Evolutionary conservation across 2,329 filamentous ascomycete genomes (phyloP), one percentile per base, ranked within the genome.

Genomic region (Hypoxylon sp.): DNA sequence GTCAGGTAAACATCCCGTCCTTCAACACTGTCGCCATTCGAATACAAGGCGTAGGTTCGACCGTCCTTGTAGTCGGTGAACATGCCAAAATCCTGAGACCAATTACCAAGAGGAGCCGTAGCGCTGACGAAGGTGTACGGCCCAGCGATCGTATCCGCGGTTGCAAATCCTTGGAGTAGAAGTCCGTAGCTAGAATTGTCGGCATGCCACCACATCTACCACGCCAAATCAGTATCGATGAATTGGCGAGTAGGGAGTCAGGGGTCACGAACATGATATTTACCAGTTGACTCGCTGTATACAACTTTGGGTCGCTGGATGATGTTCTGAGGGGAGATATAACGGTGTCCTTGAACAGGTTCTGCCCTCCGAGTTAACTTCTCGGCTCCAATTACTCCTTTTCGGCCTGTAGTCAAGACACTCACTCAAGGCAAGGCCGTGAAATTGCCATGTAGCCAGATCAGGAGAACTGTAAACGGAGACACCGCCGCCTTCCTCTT

Each of bases 251-350:
- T 7, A 45, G 3, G n/a, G 23, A 32, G 16, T 19, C 12, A 39
- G 12, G 11, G 16, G 11, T 16, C 1, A 61, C 80, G 16, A 77
- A 87, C 85, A 65, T 88, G 86, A 64, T 88, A 90, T 70, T 88
- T 81, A 2, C 81, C 77, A 0, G 83, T 81, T 1, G 79, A 78
- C 50, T 87, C 77, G 67, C 85, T 88, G 68, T 86, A 88, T 1
- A 87, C 81, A 1, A 90, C 87, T 69, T 90, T 90, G 0, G 87
- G 87, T 14, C 87, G 78, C 71, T 89, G 87, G 27, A 90, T 89
- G 46, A 90, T 85, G 68, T 82, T 84, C 2, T 83, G 74, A 0
- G 85, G 82, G 0, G 84, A 83, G 47, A 89, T 85, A 67, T 85
- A 85, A 0, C 82, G 80, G 63, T 89, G 84, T 0, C 82, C 86